These are phyloP conservation scores for Oxytropis ochrocephala DNA, from an alignment of 306 rosid genomes.

Conservation along the genomic window DNA sequence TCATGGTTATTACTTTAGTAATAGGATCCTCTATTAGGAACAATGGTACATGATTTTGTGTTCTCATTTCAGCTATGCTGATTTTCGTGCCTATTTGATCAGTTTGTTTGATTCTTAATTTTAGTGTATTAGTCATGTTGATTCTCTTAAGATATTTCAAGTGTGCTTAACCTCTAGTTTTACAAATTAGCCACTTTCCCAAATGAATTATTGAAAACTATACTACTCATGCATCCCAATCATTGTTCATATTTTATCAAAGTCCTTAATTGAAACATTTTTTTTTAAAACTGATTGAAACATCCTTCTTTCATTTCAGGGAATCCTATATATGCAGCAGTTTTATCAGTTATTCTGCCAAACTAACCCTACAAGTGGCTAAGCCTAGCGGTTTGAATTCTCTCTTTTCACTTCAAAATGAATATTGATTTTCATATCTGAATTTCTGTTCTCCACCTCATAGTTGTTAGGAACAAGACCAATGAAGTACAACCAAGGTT, in stretches of 20 bases:
- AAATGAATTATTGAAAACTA: not conserved
- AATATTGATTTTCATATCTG: not conserved
- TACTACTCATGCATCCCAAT: not conserved
- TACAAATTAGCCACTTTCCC: not conserved
- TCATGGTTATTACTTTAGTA: no score
- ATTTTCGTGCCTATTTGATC: no score
- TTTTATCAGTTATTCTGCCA: constrained; percentile 80
- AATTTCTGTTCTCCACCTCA: constrained; percentile 12
- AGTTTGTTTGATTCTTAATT: no score
- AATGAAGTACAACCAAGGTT: constrained; percentile 80
- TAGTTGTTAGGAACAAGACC: constrained; percentile 58
- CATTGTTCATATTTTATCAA: not conserved
- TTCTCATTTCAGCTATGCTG: no score
- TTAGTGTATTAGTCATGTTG: no score
- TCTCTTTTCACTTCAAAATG: constrained; percentile 7
- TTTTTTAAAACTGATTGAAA: no score
- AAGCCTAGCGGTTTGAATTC: constrained; percentile 86
- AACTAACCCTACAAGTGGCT: constrained; percentile 97
- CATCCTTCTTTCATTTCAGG: constrained; percentile 54
- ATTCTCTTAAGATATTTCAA: not conserved
- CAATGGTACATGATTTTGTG: no score
- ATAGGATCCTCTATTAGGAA: no score
- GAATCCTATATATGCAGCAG: constrained; percentile 82
- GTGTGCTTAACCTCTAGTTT: not conserved
- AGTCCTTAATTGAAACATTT: constrained; percentile 2